phyloP scores from a whole-genome alignment of 495 filamentous ascomycete genomes.

The Penicillium roqueforti region DNA sequence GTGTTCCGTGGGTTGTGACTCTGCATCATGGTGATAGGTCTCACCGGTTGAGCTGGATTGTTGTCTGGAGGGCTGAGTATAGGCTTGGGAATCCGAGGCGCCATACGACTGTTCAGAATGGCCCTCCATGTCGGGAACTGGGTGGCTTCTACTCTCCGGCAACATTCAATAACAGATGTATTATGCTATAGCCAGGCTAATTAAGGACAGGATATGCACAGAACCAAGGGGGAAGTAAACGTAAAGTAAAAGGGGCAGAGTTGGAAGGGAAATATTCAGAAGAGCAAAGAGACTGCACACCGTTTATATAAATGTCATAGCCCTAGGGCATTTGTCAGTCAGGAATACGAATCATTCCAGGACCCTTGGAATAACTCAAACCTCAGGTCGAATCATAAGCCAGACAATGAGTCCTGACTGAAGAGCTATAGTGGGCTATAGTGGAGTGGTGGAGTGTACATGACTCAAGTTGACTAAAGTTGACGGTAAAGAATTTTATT shows the following conservation, averaged over 20 bases:
- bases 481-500: not conserved
- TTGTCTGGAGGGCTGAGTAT: not conserved
- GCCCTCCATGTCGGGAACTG: conserved; percentile 21
- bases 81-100: not conserved
- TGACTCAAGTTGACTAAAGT: conserved; percentile 5
- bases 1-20: conserved; percentile 1
- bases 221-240: not conserved
- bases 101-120: conserved; percentile 7
- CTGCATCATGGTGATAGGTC: not conserved
- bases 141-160: conserved; percentile 9
- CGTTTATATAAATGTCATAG: conserved; percentile 1
- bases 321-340: conserved; percentile 6
- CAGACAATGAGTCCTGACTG: not conserved
- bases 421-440: conserved; percentile 6
- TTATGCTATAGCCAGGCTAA: conserved; percentile 3
- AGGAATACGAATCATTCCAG: not conserved
- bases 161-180: conserved; percentile 16
- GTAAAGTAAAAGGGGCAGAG: not conserved
- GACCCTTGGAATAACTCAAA: not conserved
- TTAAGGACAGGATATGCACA: not conserved
- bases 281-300: not conserved
- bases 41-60: not conserved
- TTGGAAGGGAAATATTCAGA: not conserved
- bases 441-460: not conserved
- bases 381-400: not conserved